A percentile compares a stretch with the other conserved stretches of the same genome.
Conservation (phyloP, 1,284 basidiomycete genomes). For the Thelephora terrestris region DNA sequence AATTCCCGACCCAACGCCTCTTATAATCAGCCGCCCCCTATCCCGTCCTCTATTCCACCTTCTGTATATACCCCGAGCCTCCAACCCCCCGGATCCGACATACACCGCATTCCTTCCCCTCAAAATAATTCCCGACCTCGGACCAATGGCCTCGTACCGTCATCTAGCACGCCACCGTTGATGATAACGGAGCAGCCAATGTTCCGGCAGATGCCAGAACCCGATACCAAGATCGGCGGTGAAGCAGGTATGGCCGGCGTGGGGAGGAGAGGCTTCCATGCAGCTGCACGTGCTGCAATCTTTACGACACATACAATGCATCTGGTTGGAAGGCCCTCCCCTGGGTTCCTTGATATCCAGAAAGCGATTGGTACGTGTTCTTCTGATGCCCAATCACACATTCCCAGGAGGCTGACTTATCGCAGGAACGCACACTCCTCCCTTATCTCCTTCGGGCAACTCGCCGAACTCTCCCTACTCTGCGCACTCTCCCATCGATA, state of each 20-base stretch:
- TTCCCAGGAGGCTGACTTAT: constrained; percentile 1
- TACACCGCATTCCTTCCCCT: neutral
- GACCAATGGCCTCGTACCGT: too few relatives aligned
- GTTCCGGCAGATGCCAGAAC: constrained; percentile 14
- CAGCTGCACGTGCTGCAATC: constrained; percentile 65
- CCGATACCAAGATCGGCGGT: constrained; percentile 68
- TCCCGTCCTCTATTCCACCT: too few relatives aligned
- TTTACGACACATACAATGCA: constrained; percentile 34
- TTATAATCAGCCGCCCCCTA: too few relatives aligned
- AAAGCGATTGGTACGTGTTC: constrained; percentile 18
- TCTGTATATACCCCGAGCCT: neutral
- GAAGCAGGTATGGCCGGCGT: constrained; percentile 87
- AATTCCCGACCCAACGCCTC: neutral
- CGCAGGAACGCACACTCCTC: constrained; percentile 21
- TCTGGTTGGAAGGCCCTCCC: constrained; percentile 19
- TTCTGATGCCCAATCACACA: constrained; percentile 5
- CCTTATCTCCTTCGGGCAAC: constrained; percentile 25
- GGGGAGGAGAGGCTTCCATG: constrained; percentile 75
- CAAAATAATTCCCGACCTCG: neutral
- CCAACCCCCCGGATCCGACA: neutral
- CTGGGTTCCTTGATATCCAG: constrained; percentile 39
- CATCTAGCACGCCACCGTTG: neutral
- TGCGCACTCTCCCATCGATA: constrained; percentile 12
- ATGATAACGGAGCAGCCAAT: neutral
- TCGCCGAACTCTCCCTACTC: constrained; percentile 28